Percentiles rank a stretch among this genome's conserved stretches.
phyloP scores from a whole-genome alignment of 306 rosid species.

The Parietaria judaica region DNA sequence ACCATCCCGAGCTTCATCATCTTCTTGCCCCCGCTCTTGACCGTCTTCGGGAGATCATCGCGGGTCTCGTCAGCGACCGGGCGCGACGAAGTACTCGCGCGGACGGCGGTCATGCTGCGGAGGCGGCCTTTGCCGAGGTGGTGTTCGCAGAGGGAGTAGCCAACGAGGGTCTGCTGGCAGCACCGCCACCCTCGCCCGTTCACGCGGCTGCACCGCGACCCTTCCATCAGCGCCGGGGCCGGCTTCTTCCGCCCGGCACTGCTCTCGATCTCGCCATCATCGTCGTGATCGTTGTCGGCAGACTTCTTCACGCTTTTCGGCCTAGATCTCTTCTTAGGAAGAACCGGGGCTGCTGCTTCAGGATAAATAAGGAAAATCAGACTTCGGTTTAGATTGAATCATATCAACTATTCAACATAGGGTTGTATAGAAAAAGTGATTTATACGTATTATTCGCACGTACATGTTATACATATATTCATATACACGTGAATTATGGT shows the following conservation, averaged over 20 bases:
- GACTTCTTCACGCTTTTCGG: constrained; percentile 15
- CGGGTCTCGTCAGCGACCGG: neutral
- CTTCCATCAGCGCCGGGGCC: constrained; percentile 60
- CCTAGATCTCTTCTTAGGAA: constrained; percentile 57
- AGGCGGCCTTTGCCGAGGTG: constrained; percentile 91
- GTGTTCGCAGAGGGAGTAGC: constrained; percentile 95
- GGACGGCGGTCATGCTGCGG: constrained; percentile 73
- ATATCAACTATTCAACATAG: no score
- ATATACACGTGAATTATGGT: no score
- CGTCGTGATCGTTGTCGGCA: no score
- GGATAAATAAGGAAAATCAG: no score
- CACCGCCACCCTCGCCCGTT: constrained; percentile 99
- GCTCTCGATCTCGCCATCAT: no score
- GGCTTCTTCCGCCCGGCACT: constrained; percentile 22
- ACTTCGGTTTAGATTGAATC: no score
- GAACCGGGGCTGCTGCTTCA: constrained; percentile 19
- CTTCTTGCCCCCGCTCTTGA: constrained; percentile 12
- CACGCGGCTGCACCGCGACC: constrained; percentile 97
- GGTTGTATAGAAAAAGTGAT: no score
- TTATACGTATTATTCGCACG: no score
- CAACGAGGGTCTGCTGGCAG: constrained; percentile 86
- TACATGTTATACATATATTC: no score
- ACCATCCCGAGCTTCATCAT: constrained; percentile 66
- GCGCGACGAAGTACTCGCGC: constrained; percentile 33
- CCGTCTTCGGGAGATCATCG: no score